Evolutionary conservation across 345 rosid genomes (phyloP).

Genomic region (Hevea brasiliensis): DNA sequence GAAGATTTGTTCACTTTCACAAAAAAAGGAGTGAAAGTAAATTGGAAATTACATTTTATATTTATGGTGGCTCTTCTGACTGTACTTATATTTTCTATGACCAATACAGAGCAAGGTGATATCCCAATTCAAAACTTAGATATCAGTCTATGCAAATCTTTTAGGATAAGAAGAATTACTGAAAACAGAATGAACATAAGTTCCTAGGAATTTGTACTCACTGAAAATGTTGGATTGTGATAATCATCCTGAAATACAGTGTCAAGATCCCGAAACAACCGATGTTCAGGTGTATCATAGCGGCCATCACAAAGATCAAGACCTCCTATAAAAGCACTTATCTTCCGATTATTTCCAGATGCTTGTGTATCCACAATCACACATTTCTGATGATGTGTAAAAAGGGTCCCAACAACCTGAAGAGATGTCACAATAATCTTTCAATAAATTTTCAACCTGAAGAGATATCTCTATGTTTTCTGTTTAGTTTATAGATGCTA

Average conservation of each 20-base stretch:
- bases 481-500: neutral
- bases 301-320: conserved; percentile 81
- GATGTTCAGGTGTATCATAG: conserved; percentile 70
- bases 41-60: no score
- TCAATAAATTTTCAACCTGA: neutral
- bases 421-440: conserved; percentile 10
- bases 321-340: conserved; percentile 62
- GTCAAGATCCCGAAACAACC: conserved; percentile 54
- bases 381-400: conserved; percentile 76
- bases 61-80: neutral
- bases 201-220: conserved; percentile 28
- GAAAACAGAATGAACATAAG: neutral
- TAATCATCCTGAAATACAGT: conserved; percentile 51
- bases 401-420: conserved; percentile 74
- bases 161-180: neutral
- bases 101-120: neutral
- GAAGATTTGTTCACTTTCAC: no score
- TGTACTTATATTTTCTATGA: neutral
- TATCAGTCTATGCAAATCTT: neutral
- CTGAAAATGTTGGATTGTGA: conserved; percentile 68
- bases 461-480: neutral
- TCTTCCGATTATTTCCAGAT: conserved; percentile 56
- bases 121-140: neutral
- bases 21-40: neutral
- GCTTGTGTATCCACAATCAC: conserved; percentile 72